phyloP scores from a whole-genome alignment of 495 filamentous ascomycete species.

The Talaromyces trachyspermus region DNA sequence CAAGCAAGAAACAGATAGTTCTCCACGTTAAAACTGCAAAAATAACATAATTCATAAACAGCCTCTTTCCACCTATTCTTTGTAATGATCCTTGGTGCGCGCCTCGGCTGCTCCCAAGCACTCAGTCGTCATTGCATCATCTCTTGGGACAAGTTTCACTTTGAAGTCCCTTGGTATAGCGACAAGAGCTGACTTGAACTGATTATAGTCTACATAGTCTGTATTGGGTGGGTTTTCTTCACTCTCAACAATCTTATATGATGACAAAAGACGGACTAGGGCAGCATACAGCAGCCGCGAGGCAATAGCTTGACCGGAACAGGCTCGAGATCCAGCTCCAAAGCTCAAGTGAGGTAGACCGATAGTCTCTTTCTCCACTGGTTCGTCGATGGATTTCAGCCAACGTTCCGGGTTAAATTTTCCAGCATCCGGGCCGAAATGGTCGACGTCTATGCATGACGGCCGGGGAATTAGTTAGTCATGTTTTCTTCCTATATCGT shows the following conservation, averaged over 20 bases:
- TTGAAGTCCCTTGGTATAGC: conserved; percentile 49
- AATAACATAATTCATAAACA: too few species aligned
- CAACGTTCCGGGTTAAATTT: conserved; percentile 49
- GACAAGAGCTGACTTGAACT: conserved; percentile 46
- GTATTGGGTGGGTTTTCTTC: conserved; percentile 43
- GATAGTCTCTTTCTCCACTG: conserved; percentile 23
- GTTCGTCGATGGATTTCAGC: conserved; percentile 32
- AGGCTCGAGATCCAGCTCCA: conserved; percentile 46
- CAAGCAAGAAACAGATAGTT: too few species aligned
- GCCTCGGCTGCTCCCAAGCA: conserved; percentile 29
- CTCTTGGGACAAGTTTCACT: conserved; percentile 41
- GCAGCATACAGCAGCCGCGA: conserved; percentile 42
- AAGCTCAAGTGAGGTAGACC: conserved; percentile 44
- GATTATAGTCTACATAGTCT: conserved; percentile 52
- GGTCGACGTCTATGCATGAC: conserved; percentile 41
- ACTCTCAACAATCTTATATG: conserved; percentile 45
- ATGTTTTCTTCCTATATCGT: too few species aligned
- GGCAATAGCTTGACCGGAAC: conserved; percentile 46
- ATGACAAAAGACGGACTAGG: conserved; percentile 38
- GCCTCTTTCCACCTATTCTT: conserved; percentile 19
- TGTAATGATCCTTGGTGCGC: conserved; percentile 37
- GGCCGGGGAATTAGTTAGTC: too few species aligned
- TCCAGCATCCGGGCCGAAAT: conserved; percentile 41
- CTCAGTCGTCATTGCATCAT: conserved; percentile 20
- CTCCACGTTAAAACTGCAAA: too few species aligned